Evolutionary conservation across 352 stramenopile species (phyloP).

Genomic region (Achlya hypogyna): DNA sequence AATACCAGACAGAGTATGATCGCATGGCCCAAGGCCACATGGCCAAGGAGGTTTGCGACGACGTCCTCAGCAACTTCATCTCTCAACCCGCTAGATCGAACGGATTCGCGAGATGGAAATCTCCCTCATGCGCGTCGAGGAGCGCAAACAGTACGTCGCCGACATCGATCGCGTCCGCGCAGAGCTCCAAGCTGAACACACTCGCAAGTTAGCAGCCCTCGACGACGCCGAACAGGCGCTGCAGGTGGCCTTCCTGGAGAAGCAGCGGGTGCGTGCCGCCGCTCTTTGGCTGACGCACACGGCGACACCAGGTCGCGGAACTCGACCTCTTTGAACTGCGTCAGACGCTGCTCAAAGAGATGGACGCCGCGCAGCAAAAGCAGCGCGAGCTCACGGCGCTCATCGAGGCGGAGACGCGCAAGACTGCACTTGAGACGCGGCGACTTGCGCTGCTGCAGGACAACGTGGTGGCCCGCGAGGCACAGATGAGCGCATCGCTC

Average conservation of each 20-base stretch:
- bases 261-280: not conserved
- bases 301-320: not conserved
- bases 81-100: not conserved
- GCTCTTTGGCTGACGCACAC: not conserved
- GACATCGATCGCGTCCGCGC: not conserved
- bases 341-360: slow-evolving; percentile 5
- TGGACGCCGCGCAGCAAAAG: slow-evolving; percentile 4
- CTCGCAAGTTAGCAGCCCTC: not conserved
- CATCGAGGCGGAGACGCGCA: not conserved
- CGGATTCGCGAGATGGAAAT: slow-evolving; percentile 19
- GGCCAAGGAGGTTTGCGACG: not conserved
- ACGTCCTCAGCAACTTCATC: not conserved
- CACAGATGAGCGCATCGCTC: not conserved
- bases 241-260: not conserved
- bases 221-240: not conserved
- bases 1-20: slow-evolving; percentile 17
- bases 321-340: slow-evolving; percentile 16
- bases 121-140: slow-evolving; percentile 14
- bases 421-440: not conserved
- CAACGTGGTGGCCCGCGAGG: slow-evolving; percentile 8
- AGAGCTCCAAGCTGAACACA: slow-evolving; percentile 2
- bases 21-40: not conserved
- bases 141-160: not conserved
- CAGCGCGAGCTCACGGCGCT: slow-evolving; percentile 1
- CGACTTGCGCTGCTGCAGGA: slow-evolving; percentile 9